Conservation (phyloP, 176 grass and related monocot species). For the Melocanna baccifera region DNA sequence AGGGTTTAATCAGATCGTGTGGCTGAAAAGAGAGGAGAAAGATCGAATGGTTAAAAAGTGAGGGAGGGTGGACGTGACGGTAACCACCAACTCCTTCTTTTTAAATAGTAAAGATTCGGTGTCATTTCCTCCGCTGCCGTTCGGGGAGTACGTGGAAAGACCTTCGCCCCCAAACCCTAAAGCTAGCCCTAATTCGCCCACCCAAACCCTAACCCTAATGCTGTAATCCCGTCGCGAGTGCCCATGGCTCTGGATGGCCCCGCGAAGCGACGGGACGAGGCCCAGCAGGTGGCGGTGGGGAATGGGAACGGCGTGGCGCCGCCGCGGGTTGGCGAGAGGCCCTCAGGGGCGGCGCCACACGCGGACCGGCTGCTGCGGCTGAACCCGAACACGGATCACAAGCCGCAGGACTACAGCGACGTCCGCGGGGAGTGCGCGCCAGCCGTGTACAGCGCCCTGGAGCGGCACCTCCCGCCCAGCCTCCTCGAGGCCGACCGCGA, state of each 20-base stretch:
- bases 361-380: constrained; percentile 54
- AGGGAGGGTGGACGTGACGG: too few species aligned
- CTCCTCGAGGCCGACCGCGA: constrained; percentile 64
- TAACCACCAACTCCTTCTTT: too few species aligned
- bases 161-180: constrained; percentile 1
- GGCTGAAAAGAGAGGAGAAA: too few species aligned
- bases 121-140: not conserved
- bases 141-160: not conserved
- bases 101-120: too few species aligned
- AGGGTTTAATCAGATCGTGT: too few species aligned
- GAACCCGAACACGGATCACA: constrained; percentile 72
- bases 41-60: too few species aligned
- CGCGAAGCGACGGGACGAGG: constrained; percentile 48
- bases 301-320: constrained; percentile 50
- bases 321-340: constrained; percentile 2
- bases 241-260: constrained; percentile 57
- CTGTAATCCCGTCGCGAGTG: constrained; percentile 12
- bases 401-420: constrained; percentile 56
- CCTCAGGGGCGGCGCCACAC: constrained; percentile 7
- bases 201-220: constrained; percentile 31
- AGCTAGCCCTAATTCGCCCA: not conserved
- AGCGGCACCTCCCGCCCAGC: constrained; percentile 70
- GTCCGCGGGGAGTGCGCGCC: constrained; percentile 66
- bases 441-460: constrained; percentile 65
- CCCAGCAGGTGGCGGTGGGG: constrained; percentile 28